Percentiles rank a stretch among this genome's conserved stretches.
phyloP scores from a whole-genome alignment of 495 filamentous ascomycete species.

The Penicillium desertorum region DNA sequence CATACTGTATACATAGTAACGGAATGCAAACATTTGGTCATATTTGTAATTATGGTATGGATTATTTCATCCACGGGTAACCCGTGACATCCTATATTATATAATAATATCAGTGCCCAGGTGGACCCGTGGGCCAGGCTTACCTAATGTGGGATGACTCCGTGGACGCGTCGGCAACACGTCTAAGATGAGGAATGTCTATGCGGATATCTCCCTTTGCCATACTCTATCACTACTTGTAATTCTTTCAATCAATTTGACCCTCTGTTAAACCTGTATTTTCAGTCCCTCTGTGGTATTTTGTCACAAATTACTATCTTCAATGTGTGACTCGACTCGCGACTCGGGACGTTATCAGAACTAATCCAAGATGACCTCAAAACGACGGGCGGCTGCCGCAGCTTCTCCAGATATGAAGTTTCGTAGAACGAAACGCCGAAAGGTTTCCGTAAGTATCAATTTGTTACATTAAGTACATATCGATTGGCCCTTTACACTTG shows the following conservation, averaged over 20 bases:
- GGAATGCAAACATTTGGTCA: neutral
- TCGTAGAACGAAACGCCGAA: slow-evolving; percentile 62
- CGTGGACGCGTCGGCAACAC: slow-evolving; percentile 31
- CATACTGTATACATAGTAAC: no score
- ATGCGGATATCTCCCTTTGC: neutral
- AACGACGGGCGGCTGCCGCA: slow-evolving; percentile 58
- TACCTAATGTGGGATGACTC: slow-evolving; percentile 31
- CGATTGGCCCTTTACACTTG: neutral
- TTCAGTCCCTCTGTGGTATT: neutral
- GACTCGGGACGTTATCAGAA: neutral
- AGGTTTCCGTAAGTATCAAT: slow-evolving; percentile 52
- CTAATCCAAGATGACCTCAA: slow-evolving; percentile 57
- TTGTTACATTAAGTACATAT: slow-evolving; percentile 3
- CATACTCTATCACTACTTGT: slow-evolving; percentile 5
- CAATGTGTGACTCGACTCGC: slow-evolving; percentile 2
- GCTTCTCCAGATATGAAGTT: slow-evolving; percentile 36
- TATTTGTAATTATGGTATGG: neutral
- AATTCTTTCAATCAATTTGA: neutral
- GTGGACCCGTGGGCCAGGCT: neutral
- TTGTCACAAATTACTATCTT: neutral
- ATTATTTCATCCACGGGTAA: no score
- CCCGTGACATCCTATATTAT: neutral
- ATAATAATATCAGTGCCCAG: no score
- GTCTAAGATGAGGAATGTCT: slow-evolving; percentile 19
- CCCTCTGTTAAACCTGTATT: neutral